Conservation (phyloP, 2,329 filamentous ascomycete genomes). For the Phaeosphaeria sp. region DNA sequence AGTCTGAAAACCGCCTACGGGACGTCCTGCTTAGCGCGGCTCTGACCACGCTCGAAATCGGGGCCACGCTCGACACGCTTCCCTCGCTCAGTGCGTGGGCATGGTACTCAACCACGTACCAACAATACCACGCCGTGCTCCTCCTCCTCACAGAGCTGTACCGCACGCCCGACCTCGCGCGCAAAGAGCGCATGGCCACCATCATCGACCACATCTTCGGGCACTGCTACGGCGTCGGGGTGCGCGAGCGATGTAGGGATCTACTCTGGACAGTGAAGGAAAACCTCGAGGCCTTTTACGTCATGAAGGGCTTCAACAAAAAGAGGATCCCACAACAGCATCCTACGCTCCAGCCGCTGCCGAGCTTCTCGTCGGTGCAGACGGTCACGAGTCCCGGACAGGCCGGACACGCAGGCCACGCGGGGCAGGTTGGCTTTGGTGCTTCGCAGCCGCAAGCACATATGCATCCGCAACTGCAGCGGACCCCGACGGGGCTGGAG, state of each 20-base stretch:
- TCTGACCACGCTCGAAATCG: constrained; percentile 47
- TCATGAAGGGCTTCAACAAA: constrained; percentile 47
- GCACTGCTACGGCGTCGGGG: constrained; percentile 46
- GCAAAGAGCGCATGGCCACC: constrained; percentile 47
- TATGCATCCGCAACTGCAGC: constrained; percentile 26
- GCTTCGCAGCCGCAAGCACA: background rate
- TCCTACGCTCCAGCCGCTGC: constrained; percentile 33
- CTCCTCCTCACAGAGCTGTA: constrained; percentile 47
- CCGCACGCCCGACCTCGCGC: constrained; percentile 42
- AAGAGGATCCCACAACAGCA: constrained; percentile 36
- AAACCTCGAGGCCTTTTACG: constrained; percentile 48
- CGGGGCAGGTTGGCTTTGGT: too few relatives aligned
- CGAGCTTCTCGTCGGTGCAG: constrained; percentile 15
- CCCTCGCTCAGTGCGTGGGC: constrained; percentile 43
- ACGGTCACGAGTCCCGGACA: constrained; percentile 14
- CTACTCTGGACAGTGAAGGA: constrained; percentile 47
- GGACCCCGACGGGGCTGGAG: constrained; percentile 34
- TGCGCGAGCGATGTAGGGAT: constrained; percentile 44
- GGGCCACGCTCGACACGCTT: constrained; percentile 47
- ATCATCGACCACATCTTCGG: constrained; percentile 50
- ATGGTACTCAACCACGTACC: constrained; percentile 48
- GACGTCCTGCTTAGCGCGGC: constrained; percentile 46
- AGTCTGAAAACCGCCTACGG: constrained; percentile 45
- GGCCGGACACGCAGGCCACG: too few relatives aligned
- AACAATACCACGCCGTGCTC: constrained; percentile 47